These are phyloP conservation scores for Yamadazyma siamensis DNA, from an alignment of 1,139 yeast genomes.

Conservation along the genomic window DNA sequence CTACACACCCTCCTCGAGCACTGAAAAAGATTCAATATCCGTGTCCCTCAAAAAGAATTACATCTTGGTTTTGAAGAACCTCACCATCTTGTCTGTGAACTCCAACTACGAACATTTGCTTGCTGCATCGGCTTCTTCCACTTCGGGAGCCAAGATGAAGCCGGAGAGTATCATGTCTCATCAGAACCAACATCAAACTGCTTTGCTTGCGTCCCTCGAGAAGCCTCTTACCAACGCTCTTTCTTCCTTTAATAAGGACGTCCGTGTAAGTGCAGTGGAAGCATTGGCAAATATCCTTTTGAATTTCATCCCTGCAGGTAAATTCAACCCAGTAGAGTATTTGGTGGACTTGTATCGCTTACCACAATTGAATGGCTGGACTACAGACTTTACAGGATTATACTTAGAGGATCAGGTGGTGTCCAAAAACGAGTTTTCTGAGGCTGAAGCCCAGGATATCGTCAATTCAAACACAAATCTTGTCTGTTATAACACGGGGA, in stretches of 20 bases:
- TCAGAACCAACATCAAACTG: constrained; percentile 36
- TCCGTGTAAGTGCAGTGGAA: constrained; percentile 39
- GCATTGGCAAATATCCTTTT: constrained; percentile 32
- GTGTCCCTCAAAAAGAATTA: constrained; percentile 33
- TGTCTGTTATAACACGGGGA: constrained; percentile 28
- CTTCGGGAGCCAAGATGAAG: constrained; percentile 39
- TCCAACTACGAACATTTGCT: constrained; percentile 39
- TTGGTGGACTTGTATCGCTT: constrained; percentile 27
- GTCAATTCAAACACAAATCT: constrained; percentile 15
- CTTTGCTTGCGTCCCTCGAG: constrained; percentile 29
- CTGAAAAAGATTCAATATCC: constrained; percentile 12
- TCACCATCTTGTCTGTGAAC: constrained; percentile 30
- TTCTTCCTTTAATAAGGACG: constrained; percentile 30
- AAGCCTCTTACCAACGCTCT: constrained; percentile 30
- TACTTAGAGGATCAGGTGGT: constrained; percentile 7
- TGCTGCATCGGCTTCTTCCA: constrained; percentile 34
- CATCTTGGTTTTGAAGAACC: constrained; percentile 29
- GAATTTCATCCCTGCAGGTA: constrained; percentile 40
- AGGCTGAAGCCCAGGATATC: too few species aligned
- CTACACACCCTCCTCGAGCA: constrained; percentile 13
- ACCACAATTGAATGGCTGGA: constrained; percentile 28
- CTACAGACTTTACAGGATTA: constrained; percentile 15
- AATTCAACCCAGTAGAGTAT: constrained; percentile 35
- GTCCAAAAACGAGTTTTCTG: constrained; percentile 7
- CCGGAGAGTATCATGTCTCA: constrained; percentile 43